A percentile compares a stretch with the other conserved stretches of the same genome.
phyloP scores from a whole-genome alignment of 2,329 filamentous ascomycete species.

The Hymenoscyphus occultus region DNA sequence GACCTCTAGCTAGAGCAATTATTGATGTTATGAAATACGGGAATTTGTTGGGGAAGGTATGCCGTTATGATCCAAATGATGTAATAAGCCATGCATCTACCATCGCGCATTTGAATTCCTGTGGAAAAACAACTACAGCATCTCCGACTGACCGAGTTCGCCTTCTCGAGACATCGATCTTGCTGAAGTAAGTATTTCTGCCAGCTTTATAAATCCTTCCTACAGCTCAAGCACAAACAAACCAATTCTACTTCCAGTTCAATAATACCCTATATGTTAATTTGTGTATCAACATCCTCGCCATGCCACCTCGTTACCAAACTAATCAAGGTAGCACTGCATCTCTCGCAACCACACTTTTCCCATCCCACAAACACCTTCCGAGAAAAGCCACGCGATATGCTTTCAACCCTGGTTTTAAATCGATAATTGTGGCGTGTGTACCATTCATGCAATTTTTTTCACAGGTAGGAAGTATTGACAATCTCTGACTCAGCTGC shows the following conservation, averaged over 20 bases:
- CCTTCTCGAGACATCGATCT: neutral
- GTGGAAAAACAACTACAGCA: neutral
- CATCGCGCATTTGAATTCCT: neutral
- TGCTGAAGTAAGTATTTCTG: too few relatives aligned
- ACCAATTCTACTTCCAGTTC: neutral
- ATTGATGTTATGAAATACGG: neutral
- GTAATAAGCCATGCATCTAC: neutral
- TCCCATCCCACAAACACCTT: neutral
- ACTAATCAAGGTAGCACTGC: neutral
- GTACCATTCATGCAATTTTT: neutral
- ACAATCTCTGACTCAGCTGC: neutral
- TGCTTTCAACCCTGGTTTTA: neutral
- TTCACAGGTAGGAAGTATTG: neutral
- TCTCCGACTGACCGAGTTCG: neutral
- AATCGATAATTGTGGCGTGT: neutral
- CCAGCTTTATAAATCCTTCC: neutral
- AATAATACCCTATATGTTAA: neutral
- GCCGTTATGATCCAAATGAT: neutral
- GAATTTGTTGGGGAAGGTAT: neutral
- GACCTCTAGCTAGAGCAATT: neutral
- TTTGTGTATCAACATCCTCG: neutral
- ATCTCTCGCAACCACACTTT: neutral
- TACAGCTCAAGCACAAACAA: neutral
- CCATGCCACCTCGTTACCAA: neutral
- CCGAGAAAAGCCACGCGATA: constrained; percentile 2